These are phyloP conservation scores for Globisporangium polare DNA, from an alignment of 352 stramenopile genomes.

Conservation along the genomic window DNA sequence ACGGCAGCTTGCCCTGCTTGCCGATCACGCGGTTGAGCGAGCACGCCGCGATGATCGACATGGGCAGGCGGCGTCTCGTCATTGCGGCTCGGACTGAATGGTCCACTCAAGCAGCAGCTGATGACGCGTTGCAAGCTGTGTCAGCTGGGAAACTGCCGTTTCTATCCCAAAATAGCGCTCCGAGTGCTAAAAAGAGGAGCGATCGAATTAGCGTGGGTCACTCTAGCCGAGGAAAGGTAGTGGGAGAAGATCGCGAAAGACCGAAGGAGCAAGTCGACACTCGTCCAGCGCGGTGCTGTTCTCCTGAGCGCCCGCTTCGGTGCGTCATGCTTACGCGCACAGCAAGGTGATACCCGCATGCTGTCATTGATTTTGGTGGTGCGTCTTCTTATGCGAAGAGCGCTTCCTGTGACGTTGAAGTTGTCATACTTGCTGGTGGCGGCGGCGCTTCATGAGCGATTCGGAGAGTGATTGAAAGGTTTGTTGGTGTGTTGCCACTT, in stretches of 20 bases:
- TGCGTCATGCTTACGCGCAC: no score
- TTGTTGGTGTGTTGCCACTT: no score
- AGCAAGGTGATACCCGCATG: no score
- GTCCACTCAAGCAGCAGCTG: neutral
- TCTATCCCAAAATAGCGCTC: neutral
- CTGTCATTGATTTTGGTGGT: no score
- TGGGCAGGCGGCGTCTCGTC: slow-evolving; percentile 21
- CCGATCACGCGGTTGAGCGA: slow-evolving; percentile 71
- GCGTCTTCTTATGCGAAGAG: no score
- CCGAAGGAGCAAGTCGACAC: no score
- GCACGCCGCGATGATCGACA: slow-evolving; percentile 67
- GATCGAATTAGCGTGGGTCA: no score
- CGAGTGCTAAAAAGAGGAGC: neutral
- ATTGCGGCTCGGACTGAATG: neutral
- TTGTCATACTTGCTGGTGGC: neutral
- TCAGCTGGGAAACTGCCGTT: neutral
- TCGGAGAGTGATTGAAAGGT: neutral
- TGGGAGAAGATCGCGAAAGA: no score
- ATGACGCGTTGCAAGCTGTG: neutral
- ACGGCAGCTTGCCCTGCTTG: slow-evolving; percentile 43
- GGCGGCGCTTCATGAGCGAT: neutral
- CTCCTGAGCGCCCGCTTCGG: no score
- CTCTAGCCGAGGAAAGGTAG: no score
- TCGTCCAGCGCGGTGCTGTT: no score
- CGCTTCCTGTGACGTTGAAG: neutral